These are phyloP conservation scores for Volvox carteri DNA, from an alignment of 163 green algal species.

Conservation along the genomic window DNA sequence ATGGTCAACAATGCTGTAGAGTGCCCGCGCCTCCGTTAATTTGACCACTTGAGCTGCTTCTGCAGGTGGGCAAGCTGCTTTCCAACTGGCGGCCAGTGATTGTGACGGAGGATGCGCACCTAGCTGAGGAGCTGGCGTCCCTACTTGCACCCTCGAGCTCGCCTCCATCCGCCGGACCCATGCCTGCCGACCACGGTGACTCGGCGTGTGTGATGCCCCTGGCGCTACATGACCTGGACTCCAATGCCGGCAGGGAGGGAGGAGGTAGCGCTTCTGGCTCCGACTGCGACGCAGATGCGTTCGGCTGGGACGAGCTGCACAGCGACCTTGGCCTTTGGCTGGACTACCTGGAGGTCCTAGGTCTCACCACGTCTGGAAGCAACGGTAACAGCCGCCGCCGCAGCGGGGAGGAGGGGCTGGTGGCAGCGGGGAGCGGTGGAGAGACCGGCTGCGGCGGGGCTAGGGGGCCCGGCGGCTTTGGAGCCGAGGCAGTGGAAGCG, in stretches of 20 bases:
- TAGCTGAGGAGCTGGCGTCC: slow-evolving; percentile 23
- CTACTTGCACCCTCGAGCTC: background rate
- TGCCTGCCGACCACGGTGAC: background rate
- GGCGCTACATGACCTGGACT: too few relatives aligned
- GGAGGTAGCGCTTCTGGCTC: too few relatives aligned
- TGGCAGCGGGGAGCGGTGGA: background rate
- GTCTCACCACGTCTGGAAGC: background rate
- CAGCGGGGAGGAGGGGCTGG: background rate
- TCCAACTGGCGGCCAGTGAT: slow-evolving; percentile 48
- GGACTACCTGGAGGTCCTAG: slow-evolving; percentile 45
- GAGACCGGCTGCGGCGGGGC: background rate
- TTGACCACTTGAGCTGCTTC: too few relatives aligned
- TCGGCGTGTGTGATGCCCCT: too few relatives aligned
- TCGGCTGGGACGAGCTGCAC: slow-evolving; percentile 36
- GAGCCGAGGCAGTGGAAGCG: background rate
- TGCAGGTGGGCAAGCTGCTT: slow-evolving; percentile 56
- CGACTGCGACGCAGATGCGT: background rate
- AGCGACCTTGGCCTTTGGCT: slow-evolving; percentile 48
- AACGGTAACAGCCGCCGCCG: background rate
- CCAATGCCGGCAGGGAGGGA: too few relatives aligned
- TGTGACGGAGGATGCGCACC: slow-evolving; percentile 22
- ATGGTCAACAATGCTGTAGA: too few relatives aligned
- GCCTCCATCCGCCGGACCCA: background rate
- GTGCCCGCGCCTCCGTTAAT: too few relatives aligned
- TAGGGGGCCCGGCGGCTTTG: background rate